phyloP scores from a whole-genome alignment of 495 filamentous ascomycete species.

The Aspergillus hancockii region DNA sequence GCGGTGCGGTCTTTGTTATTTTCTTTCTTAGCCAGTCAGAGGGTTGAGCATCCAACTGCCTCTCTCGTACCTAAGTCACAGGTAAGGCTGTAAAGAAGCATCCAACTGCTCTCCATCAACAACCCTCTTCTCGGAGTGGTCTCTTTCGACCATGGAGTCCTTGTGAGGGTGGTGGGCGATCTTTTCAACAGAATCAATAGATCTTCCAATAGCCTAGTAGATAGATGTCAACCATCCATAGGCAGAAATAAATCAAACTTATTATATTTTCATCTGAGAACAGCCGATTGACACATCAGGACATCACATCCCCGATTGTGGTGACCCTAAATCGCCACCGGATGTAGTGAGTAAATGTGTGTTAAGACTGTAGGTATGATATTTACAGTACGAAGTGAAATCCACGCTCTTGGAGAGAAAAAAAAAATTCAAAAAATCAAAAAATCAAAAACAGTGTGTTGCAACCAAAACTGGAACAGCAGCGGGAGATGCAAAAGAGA shows the following conservation, averaged over 20 bases:
- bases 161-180: slow-evolving; percentile 26
- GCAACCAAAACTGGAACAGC: not conserved
- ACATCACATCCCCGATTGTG: too few relatives aligned
- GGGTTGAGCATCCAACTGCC: slow-evolving; percentile 53
- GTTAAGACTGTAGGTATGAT: too few relatives aligned
- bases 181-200: slow-evolving; percentile 12
- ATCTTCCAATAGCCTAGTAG: slow-evolving; percentile 16
- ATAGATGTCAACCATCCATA: slow-evolving; percentile 10
- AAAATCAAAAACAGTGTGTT: not conserved
- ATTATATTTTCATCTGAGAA: too few relatives aligned
- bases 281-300: too few relatives aligned
- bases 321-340: too few relatives aligned
- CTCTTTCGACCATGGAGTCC: slow-evolving; percentile 9
- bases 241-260: not conserved
- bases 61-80: slow-evolving; percentile 37
- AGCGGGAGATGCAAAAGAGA: not conserved
- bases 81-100: slow-evolving; percentile 53
- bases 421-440: not conserved
- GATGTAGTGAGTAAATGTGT: too few relatives aligned
- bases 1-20: slow-evolving; percentile 42
- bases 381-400: too few relatives aligned
- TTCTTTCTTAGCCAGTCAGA: slow-evolving; percentile 46
- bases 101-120: slow-evolving; percentile 54
- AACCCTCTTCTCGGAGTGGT: slow-evolving; percentile 25
- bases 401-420: too few relatives aligned